These are phyloP conservation scores for Pyronema domesticum DNA, from an alignment of 495 filamentous ascomycete species.

Conservation along the genomic window DNA sequence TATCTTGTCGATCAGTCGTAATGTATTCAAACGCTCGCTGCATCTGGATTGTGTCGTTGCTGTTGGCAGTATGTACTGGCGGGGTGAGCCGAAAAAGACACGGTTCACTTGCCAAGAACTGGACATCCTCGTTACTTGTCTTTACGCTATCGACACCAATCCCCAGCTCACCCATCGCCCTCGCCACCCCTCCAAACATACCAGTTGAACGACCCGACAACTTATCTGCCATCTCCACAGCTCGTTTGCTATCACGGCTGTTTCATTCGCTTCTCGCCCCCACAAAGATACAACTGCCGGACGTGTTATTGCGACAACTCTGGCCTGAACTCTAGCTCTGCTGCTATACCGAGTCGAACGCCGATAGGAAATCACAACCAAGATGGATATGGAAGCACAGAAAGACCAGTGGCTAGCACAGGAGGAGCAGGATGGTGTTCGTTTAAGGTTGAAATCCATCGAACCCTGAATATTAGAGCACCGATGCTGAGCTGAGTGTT, in stretches of 20 bases:
- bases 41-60: too few relatives aligned
- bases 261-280: background rate
- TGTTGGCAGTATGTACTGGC: background rate
- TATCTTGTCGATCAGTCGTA: too few relatives aligned
- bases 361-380: conserved; percentile 12
- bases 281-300: background rate
- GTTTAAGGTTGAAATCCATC: conserved; percentile 41
- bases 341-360: background rate
- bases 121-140: background rate
- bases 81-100: background rate
- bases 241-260: background rate
- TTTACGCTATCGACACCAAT: background rate
- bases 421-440: conserved; percentile 90
- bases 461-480: background rate
- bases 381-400: conserved; percentile 59
- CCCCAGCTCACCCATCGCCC: background rate
- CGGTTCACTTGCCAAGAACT: background rate
- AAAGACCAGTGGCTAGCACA: conserved; percentile 97
- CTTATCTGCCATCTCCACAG: background rate
- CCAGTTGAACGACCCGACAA: background rate
- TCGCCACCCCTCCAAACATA: background rate
- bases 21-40: too few relatives aligned
- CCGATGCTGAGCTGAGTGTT: too few relatives aligned
- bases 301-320: background rate
- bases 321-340: background rate